Percentiles rank a stretch among this genome's conserved stretches.
Evolutionary conservation across 1,284 basidiomycete species (phyloP).

Genomic region (Puccinia polysora): DNA sequence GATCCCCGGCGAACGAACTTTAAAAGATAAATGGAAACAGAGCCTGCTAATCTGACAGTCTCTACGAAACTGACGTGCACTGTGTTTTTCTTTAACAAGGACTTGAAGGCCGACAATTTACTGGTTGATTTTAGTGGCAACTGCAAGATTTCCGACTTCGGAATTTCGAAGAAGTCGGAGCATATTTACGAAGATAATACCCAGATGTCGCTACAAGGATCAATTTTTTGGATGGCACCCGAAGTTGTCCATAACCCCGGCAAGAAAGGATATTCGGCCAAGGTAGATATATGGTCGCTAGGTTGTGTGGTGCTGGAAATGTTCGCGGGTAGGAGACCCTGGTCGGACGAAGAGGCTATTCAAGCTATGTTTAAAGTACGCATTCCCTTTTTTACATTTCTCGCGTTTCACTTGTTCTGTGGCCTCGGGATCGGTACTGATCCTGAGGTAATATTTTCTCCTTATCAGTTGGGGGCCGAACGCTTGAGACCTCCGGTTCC

Average conservation of each 20-base stretch:
- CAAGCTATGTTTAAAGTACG: conserved; percentile 92
- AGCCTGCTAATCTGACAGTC: too few relatives aligned
- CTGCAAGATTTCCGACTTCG: conserved; percentile 98
- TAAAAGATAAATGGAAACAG: too few relatives aligned
- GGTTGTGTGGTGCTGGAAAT: conserved; percentile 97
- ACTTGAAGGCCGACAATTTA: conserved; percentile 97
- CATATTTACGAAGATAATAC: conserved; percentile 77
- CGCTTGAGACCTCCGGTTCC: conserved; percentile 84
- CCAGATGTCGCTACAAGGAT: conserved; percentile 79
- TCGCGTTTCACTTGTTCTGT: conserved; percentile 53
- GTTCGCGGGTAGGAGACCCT: conserved; percentile 91
- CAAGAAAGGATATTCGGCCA: conserved; percentile 78
- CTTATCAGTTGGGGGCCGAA: conserved; percentile 67
- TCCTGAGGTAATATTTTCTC: not conserved
- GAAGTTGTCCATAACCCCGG: conserved; percentile 77
- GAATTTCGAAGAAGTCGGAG: conserved; percentile 76
- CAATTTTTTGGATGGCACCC: conserved; percentile 98
- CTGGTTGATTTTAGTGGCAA: conserved; percentile 86
- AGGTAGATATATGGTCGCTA: conserved; percentile 97
- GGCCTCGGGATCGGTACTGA: conserved; percentile 68
- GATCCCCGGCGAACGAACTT: too few relatives aligned
- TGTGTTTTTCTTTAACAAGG: conserved; percentile 58
- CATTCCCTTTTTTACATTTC: conserved; percentile 20
- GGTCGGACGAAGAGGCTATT: conserved; percentile 81
- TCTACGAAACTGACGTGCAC: too few relatives aligned